Evolutionary conservation across 2,329 filamentous ascomycete species (phyloP).

Genomic region (Diplodia sapinea): DNA sequence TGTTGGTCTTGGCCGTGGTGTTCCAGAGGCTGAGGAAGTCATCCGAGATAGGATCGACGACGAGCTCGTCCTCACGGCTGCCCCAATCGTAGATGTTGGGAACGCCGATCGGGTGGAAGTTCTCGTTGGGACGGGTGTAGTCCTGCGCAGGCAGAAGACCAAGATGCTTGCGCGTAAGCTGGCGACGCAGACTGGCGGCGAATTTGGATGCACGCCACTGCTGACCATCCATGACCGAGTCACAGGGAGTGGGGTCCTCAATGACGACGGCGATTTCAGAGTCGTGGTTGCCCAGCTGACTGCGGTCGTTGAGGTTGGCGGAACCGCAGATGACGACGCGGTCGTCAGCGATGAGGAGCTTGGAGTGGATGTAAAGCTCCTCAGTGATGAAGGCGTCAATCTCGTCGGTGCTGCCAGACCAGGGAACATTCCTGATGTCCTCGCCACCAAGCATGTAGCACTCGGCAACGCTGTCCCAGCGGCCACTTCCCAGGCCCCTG

Average conservation of each 20-base stretch:
- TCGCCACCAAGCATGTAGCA: slow-evolving; percentile 84
- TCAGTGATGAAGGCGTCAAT: slow-evolving; percentile 68
- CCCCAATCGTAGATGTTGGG: slow-evolving; percentile 61
- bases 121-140: slow-evolving; percentile 63
- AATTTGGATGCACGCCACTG: slow-evolving; percentile 76
- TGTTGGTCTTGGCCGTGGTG: slow-evolving; percentile 75
- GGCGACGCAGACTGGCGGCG: slow-evolving; percentile 78
- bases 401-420: slow-evolving; percentile 62
- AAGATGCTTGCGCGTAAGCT: slow-evolving; percentile 90
- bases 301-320: slow-evolving; percentile 72
- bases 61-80: slow-evolving; percentile 58
- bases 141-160: slow-evolving; percentile 79
- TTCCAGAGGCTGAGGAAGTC: slow-evolving; percentile 76
- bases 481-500: slow-evolving; percentile 54
- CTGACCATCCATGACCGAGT: slow-evolving; percentile 74
- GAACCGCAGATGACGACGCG: slow-evolving; percentile 80
- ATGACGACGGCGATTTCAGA: slow-evolving; percentile 90
- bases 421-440: slow-evolving; percentile 69
- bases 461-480: slow-evolving; percentile 76
- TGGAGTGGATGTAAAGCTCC: slow-evolving; percentile 69
- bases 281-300: slow-evolving; percentile 83
- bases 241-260: slow-evolving; percentile 74
- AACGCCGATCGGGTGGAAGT: slow-evolving; percentile 63
- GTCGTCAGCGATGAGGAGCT: slow-evolving; percentile 82
- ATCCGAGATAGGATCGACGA: slow-evolving; percentile 73